A percentile compares a stretch with the other conserved stretches of the same genome.
phyloP scores from a whole-genome alignment of 176 grass and related monocot species.

The Oryza meridionalis region DNA sequence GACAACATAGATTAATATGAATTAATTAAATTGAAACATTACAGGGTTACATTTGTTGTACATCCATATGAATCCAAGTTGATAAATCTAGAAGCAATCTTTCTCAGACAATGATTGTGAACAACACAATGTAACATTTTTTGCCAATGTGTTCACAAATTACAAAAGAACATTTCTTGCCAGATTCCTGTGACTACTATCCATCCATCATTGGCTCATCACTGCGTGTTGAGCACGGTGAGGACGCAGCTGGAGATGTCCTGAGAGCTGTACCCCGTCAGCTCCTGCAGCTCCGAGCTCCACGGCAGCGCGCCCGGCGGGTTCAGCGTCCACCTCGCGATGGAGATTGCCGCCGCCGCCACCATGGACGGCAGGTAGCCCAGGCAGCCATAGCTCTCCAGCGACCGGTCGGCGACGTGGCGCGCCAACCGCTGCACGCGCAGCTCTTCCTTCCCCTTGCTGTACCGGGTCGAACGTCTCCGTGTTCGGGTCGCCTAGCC shows the following conservation, averaged over 20 bases:
- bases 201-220: neutral
- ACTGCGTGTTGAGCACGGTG: neutral
- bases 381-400: constrained; percentile 11
- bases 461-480: constrained; percentile 10
- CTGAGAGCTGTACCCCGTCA: neutral
- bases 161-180: neutral
- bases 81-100: no score
- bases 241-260: neutral
- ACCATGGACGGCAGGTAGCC: neutral
- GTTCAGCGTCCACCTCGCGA: neutral
- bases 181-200: neutral
- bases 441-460: neutral
- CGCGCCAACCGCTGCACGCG: neutral
- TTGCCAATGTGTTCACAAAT: neutral
- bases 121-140: no score
- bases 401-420: neutral
- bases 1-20: no score
- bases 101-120: no score
- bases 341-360: constrained; percentile 10
- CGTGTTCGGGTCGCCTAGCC: neutral
- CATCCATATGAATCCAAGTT: no score
- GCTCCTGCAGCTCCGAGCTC: constrained; percentile 4
- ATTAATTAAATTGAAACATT: no score
- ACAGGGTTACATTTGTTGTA: no score
- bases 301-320: neutral